These are phyloP conservation scores for Pythium aristosporum DNA, from an alignment of 352 stramenopile species.

Conservation along the genomic window DNA sequence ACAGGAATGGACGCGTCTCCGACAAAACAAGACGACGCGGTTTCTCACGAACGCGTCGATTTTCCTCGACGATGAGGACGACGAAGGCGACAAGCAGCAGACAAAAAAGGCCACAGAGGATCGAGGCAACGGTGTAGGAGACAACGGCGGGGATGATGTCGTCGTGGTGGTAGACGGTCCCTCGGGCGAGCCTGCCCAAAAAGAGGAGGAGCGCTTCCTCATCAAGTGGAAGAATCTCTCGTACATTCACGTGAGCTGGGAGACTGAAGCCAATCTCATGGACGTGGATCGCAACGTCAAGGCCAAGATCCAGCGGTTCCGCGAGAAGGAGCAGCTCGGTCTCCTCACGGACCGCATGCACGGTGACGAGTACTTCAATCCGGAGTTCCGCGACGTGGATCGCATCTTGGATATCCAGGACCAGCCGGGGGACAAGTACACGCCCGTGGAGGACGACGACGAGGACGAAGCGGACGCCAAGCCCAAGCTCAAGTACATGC, in stretches of 20 bases:
- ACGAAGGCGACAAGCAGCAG: slow-evolving; percentile 25
- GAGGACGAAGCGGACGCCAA: slow-evolving; percentile 30
- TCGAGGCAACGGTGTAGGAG: not conserved
- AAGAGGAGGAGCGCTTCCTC: slow-evolving; percentile 81
- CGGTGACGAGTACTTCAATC: slow-evolving; percentile 91
- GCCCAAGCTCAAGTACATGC: slow-evolving; percentile 88
- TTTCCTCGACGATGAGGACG: slow-evolving; percentile 66
- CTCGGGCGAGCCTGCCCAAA: slow-evolving; percentile 14
- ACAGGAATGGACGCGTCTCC: slow-evolving; percentile 69
- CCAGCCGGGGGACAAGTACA: slow-evolving; percentile 68
- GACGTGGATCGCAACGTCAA: slow-evolving; percentile 85
- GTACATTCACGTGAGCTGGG: slow-evolving; percentile 90
- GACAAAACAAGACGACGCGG: slow-evolving; percentile 66
- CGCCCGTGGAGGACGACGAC: slow-evolving; percentile 44
- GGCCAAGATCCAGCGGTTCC: slow-evolving; percentile 86
- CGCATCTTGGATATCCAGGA: slow-evolving; percentile 87
- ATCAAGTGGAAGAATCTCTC: slow-evolving; percentile 91
- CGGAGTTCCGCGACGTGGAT: slow-evolving; percentile 88
- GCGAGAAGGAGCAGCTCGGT: slow-evolving; percentile 63
- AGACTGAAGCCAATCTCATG: slow-evolving; percentile 80
- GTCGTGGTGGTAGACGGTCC: slow-evolving; percentile 22
- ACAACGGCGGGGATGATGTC: slow-evolving; percentile 13
- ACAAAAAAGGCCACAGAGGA: not conserved
- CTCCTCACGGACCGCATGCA: slow-evolving; percentile 49
- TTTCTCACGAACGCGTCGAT: slow-evolving; percentile 83